These are phyloP conservation scores for Globisporangium apiculatum DNA, from an alignment of 352 stramenopile genomes.

Conservation along the genomic window DNA sequence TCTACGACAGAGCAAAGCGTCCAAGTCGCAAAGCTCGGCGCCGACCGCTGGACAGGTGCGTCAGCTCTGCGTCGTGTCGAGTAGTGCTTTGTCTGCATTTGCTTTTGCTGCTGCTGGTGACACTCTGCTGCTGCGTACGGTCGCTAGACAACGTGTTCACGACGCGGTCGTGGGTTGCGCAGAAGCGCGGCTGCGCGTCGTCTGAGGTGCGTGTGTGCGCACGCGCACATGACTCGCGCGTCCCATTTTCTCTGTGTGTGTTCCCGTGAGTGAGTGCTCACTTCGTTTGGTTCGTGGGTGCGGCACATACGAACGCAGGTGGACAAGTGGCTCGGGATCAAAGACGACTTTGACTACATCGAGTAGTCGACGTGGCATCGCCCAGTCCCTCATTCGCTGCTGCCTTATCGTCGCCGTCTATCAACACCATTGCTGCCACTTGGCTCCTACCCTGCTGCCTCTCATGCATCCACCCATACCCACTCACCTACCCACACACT, in stretches of 20 bases:
- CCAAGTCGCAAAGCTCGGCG: conserved; percentile 56
- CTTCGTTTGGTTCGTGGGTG: not conserved
- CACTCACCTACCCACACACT: too few species aligned
- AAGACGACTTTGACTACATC: conserved; percentile 85
- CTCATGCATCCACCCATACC: not conserved
- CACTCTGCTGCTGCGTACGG: not conserved
- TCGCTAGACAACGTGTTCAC: conserved; percentile 72
- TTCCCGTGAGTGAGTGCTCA: too few species aligned
- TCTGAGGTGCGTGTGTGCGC: conserved; percentile 32
- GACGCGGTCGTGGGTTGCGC: conserved; percentile 71
- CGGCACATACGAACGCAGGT: conserved; percentile 21
- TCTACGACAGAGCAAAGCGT: conserved; percentile 33
- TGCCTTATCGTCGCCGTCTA: too few species aligned
- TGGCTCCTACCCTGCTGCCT: too few species aligned
- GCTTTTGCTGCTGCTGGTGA: not conserved
- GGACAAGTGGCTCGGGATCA: conserved; percentile 82
- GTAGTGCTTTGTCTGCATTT: not conserved
- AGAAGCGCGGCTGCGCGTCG: conserved; percentile 63
- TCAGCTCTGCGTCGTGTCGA: not conserved
- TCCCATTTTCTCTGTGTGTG: not conserved
- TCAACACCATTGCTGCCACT: too few species aligned
- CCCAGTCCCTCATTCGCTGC: not conserved
- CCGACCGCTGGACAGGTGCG: conserved; percentile 71
- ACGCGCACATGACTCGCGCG: not conserved
- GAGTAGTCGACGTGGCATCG: conserved; percentile 17